Percentiles rank a stretch among this genome's conserved stretches.
Evolutionary conservation across 352 stramenopile genomes (phyloP).

Genomic region (Phytopythium boreale): DNA sequence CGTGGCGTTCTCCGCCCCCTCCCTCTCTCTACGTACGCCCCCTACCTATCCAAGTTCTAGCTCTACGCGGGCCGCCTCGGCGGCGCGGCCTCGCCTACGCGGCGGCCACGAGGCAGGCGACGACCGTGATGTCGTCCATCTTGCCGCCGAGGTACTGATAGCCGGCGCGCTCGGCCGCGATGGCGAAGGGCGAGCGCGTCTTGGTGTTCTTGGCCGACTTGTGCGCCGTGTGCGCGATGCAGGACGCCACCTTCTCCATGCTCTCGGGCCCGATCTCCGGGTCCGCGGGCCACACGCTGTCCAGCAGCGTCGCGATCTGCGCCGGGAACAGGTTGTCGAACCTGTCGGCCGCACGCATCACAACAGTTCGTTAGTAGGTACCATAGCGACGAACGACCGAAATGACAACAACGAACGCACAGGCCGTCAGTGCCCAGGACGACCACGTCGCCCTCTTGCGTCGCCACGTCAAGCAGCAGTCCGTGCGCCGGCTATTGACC

Average conservation of each 20-base stretch:
- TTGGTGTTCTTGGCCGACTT: slow-evolving; percentile 72
- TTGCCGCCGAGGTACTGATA: slow-evolving; percentile 86
- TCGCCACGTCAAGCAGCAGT: slow-evolving; percentile 81
- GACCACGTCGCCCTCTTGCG: slow-evolving; percentile 89
- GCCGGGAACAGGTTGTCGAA: slow-evolving; percentile 95
- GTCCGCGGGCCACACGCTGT: slow-evolving; percentile 56
- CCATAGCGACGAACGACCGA: too few relatives aligned
- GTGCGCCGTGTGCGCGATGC: slow-evolving; percentile 78
- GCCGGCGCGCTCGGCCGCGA: slow-evolving; percentile 63
- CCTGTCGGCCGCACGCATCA: slow-evolving; percentile 18
- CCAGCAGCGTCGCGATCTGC: slow-evolving; percentile 75
- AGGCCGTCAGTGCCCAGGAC: slow-evolving; percentile 94
- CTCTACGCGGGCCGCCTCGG: too few relatives aligned
- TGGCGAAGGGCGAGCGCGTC: slow-evolving; percentile 72
- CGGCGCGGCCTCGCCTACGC: background rate
- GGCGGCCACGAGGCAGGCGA: slow-evolving; percentile 63
- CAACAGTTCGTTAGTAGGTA: background rate
- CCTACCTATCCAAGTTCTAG: background rate
- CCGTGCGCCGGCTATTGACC: slow-evolving; percentile 84
- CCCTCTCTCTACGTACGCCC: background rate
- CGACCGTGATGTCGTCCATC: slow-evolving; percentile 90
- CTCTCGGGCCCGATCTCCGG: slow-evolving; percentile 44
- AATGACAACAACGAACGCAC: slow-evolving; percentile 29
- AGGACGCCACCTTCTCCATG: slow-evolving; percentile 79
- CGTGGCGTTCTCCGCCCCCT: background rate